These are phyloP conservation scores for Podila minutissima DNA, from an alignment of 192 early-diverging fungal genomes.

Conservation along the genomic window DNA sequence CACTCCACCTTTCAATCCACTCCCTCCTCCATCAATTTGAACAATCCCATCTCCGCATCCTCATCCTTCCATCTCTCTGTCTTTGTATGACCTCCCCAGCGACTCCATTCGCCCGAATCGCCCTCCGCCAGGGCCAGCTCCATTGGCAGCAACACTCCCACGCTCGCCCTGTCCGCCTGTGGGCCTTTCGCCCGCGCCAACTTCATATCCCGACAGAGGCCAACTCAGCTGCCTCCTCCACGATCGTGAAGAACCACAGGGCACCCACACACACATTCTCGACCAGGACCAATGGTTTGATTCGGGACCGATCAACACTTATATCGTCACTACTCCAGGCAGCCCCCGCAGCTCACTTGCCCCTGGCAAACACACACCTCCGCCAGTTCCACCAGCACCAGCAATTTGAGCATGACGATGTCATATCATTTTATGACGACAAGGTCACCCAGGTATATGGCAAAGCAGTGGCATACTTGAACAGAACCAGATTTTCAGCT, in stretches of 20 bases:
- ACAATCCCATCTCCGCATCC: background rate
- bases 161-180: background rate
- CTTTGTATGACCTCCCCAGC: background rate
- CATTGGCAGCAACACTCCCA: constrained; percentile 3
- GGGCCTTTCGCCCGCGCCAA: background rate
- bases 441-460: constrained; percentile 16
- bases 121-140: constrained; percentile 3
- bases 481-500: background rate
- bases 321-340: background rate
- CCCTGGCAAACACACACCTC: background rate
- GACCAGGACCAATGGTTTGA: background rate
- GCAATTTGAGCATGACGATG: constrained; percentile 5
- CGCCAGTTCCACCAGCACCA: background rate
- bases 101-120: background rate
- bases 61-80: background rate
- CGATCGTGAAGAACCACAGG: too few species aligned
- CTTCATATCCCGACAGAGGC: too few species aligned
- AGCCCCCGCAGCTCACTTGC: background rate
- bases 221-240: too few species aligned
- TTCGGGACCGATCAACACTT: background rate
- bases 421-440: constrained; percentile 25
- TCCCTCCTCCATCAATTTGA: background rate
- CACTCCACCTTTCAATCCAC: background rate
- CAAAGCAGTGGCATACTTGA: background rate
- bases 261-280: background rate